phyloP scores from a whole-genome alignment of 163 green algal species.

The Coccomyxa subellipsoidea region DNA sequence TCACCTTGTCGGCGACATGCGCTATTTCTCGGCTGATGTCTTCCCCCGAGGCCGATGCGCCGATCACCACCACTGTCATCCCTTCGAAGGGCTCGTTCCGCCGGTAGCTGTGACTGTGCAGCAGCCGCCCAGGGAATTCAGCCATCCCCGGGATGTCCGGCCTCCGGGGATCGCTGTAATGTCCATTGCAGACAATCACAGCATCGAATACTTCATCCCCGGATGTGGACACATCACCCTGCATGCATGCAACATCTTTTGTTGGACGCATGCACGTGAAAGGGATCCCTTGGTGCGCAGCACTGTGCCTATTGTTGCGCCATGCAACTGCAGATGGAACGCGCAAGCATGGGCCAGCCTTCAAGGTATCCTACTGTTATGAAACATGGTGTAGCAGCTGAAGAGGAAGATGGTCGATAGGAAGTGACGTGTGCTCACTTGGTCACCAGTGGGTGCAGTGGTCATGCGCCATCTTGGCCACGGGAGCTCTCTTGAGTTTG shows the following conservation, averaged over 20 bases:
- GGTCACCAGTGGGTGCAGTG: neutral
- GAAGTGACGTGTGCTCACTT: neutral
- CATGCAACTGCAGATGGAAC: no score
- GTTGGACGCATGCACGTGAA: no score
- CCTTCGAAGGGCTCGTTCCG: slow-evolving; percentile 57
- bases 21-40: slow-evolving; percentile 35
- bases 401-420: neutral
- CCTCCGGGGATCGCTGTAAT: slow-evolving; percentile 59
- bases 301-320: no score
- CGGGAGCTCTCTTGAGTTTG: neutral
- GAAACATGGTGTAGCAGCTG: no score
- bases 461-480: neutral
- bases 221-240: neutral
- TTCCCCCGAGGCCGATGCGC: slow-evolving; percentile 30
- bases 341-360: no score
- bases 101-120: slow-evolving; percentile 93
- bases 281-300: no score
- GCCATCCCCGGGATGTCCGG: slow-evolving; percentile 54
- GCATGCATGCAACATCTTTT: neutral
- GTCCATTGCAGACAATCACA: slow-evolving; percentile 45
- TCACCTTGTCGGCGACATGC: slow-evolving; percentile 18
- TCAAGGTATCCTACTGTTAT: no score
- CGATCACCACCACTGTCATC: slow-evolving; percentile 49
- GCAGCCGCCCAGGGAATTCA: slow-evolving; percentile 62
- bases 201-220: slow-evolving; percentile 33